Evolutionary conservation across 78 protist genomes (phyloP).

Genomic region (Cavenderia fasciculata): DNA sequence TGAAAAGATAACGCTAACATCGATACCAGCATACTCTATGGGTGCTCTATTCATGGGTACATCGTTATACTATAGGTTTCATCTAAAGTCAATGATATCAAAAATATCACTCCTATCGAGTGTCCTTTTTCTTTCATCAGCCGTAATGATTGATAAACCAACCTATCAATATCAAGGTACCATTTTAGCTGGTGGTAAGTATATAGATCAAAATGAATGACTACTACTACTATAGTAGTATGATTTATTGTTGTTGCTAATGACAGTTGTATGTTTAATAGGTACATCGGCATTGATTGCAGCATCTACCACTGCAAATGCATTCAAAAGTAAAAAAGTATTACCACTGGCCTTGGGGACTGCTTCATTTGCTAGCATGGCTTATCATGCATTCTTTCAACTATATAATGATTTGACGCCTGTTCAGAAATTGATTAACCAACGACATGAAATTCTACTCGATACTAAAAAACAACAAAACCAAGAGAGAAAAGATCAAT

Average conservation of each 20-base stretch:
- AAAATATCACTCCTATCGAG: conserved; percentile 31
- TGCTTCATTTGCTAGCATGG: conserved; percentile 10
- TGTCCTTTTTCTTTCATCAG: conserved; percentile 2
- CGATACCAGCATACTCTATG: conserved; percentile 30
- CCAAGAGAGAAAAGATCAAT: too few relatives aligned
- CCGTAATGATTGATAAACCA: conserved; percentile 4
- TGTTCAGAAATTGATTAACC: too few relatives aligned
- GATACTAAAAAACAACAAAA: too few relatives aligned
- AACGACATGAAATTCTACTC: too few relatives aligned
- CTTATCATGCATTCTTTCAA: conserved; percentile 64
- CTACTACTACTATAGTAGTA: too few relatives aligned
- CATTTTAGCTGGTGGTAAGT: conserved; percentile 13
- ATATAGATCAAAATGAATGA: too few relatives aligned
- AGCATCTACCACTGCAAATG: conserved; percentile 31
- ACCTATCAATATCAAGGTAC: neutral
- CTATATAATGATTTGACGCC: conserved; percentile 34
- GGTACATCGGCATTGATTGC: conserved; percentile 30
- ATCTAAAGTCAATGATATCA: neutral
- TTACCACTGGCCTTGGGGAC: conserved; percentile 40
- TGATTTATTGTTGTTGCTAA: too few relatives aligned
- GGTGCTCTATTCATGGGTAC: neutral
- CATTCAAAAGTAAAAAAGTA: conserved; percentile 8
- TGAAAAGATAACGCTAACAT: neutral
- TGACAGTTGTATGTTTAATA: too few relatives aligned
- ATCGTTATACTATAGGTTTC: neutral